Conservation (phyloP, 768 basidiomycete genomes). For the Lactarius sanguifluus region DNA sequence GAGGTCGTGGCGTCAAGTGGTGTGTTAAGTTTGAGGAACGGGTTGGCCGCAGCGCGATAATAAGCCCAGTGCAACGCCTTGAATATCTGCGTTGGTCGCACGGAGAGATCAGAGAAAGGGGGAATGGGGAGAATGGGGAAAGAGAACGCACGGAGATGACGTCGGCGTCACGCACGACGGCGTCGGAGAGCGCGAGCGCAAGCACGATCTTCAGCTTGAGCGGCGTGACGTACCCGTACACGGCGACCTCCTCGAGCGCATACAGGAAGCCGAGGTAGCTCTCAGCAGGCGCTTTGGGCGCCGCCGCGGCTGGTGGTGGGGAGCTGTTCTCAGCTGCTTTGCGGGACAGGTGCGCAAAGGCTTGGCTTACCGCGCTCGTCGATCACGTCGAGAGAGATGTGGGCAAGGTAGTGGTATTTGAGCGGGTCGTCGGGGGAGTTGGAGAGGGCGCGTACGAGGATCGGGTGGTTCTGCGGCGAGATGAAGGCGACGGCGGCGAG, state of each 20-base stretch:
- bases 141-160: conserved; percentile 60
- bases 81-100: conserved; percentile 62
- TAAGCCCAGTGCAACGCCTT: conserved; percentile 88
- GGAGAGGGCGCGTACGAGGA: conserved; percentile 72
- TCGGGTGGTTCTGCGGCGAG: conserved; percentile 78
- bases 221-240: conserved; percentile 90
- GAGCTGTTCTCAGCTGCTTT: not conserved
- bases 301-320: conserved; percentile 39
- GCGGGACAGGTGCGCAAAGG: not conserved
- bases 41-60: conserved; percentile 79
- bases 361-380: conserved; percentile 81
- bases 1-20: conserved; percentile 30
- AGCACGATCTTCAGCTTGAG: conserved; percentile 85
- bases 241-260: conserved; percentile 90
- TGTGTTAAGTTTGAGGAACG: conserved; percentile 71
- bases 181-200: conserved; percentile 75
- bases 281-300: conserved; percentile 57
- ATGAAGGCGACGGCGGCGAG: conserved; percentile 85
- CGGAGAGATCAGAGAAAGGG: not conserved
- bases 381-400: conserved; percentile 86
- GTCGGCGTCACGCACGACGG: conserved; percentile 78
- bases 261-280: conserved; percentile 85
- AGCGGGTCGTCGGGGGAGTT: conserved; percentile 58
- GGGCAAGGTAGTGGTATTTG: conserved; percentile 90
- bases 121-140: not conserved